Evolutionary conservation across 306 rosid genomes (phyloP).

Genomic region (Fagus sylvatica): DNA sequence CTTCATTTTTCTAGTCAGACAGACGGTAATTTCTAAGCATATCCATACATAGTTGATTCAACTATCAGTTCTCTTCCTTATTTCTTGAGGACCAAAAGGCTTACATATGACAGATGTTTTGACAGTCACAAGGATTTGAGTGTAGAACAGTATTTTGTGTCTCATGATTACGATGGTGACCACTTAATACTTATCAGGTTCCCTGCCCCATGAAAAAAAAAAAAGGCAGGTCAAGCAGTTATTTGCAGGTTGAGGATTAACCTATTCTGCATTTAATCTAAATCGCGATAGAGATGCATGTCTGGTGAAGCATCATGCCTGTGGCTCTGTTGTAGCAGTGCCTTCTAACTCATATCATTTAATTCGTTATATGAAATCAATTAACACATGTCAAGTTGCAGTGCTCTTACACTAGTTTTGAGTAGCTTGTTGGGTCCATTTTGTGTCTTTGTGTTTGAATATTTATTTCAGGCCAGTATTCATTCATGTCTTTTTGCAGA

Average conservation of each 20-base stretch:
- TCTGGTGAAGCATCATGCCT: background rate
- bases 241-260: background rate
- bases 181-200: background rate
- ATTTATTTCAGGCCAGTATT: background rate
- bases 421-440: constrained; percentile 15
- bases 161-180: background rate
- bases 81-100: background rate
- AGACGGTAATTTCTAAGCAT: background rate
- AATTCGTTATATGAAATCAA: background rate
- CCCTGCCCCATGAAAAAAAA: background rate
- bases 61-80: background rate
- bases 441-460: background rate
- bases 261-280: background rate
- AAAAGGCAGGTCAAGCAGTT: background rate
- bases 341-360: background rate
- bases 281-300: background rate
- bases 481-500: constrained; percentile 48
- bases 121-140: background rate
- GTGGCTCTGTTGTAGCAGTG: background rate
- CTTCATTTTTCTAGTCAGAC: background rate
- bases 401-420: constrained; percentile 15
- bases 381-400: constrained; percentile 5
- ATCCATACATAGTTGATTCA: background rate
- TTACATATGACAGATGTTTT: background rate
- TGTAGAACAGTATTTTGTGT: background rate